Base-by-base conservation (phyloP, 2,329 filamentous ascomycete genomes). In the Ceratocystis alfenasii region DNA sequence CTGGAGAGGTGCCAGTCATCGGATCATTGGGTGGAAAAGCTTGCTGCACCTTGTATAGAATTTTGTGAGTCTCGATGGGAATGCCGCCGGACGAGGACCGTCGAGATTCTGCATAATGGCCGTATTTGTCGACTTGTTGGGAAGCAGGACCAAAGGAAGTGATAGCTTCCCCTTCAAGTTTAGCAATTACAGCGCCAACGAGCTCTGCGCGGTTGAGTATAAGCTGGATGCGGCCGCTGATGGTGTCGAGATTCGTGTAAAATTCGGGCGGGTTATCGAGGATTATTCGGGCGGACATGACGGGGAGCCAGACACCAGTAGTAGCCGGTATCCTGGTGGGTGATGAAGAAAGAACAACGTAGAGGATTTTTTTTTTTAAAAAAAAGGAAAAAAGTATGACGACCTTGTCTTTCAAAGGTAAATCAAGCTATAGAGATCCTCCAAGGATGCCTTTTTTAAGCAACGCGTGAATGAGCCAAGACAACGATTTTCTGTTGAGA, bases 211-310 rank as follows among this genome's bases (percentile, higher is more conserved):
- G 87, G 63, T 81, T 84, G 69, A 87, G 75, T 22, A 71, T 74
- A 36, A 87, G 74, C 62, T 84, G 72, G 33, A 87, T 76, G 67
- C 80, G 79, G 65, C 89, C 89, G 36, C 79, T 80, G 68, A 94
- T 81, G 68, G 82, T 77, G 74, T 93, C 89, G 71, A 92, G 84
- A 73, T 93, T 93, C 63, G 89, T 93, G 75, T 87, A 90, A 78
- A 88, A 87, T 70, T 85, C 81, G 69, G 85, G 85, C 63, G 81
- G 81, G 71, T 84, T 80, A 71, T 89, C 83, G 70, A 90, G 81
- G 60, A 79, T 76, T 71, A 90, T 84, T 68, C 83, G 80, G 71
- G 89, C 83, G 62, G 86, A 85, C 86, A 88, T 88, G 70, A 71
- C 75, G 73, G 44, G 28, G 25, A 25, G 53, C 20, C 46, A 15